Evolutionary conservation across 1,139 yeast genomes (phyloP).

Genomic region (Kluyveromyces sp.): DNA sequence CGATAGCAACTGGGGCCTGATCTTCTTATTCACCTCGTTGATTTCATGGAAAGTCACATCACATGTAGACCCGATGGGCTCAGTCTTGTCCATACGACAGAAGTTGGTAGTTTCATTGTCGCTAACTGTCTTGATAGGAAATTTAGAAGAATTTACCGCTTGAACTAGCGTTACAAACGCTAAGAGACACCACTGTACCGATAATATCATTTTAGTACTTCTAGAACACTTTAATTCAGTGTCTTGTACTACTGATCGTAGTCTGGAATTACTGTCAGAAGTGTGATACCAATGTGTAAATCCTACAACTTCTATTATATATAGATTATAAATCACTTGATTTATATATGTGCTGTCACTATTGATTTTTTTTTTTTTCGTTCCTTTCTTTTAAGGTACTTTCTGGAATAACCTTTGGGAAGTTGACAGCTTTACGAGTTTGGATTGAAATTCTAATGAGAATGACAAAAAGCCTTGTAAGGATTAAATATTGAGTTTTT

Average conservation of each 20-base stretch:
- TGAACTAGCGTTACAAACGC: neutral
- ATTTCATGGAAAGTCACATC: slow-evolving; percentile 49
- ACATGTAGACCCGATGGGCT: slow-evolving; percentile 33
- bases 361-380: neutral
- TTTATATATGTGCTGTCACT: too few relatives aligned
- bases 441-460: neutral
- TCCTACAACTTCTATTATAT: too few relatives aligned
- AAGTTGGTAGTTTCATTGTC: slow-evolving; percentile 19
- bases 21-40: slow-evolving; percentile 40
- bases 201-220: neutral
- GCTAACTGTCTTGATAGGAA: neutral
- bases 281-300: too few relatives aligned
- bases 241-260: too few relatives aligned
- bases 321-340: too few relatives aligned
- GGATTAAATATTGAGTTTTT: too few relatives aligned
- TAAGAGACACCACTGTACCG: neutral
- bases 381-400: neutral
- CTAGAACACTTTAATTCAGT: too few relatives aligned
- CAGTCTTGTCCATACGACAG: slow-evolving; percentile 31
- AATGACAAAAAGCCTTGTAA: neutral
- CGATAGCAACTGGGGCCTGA: slow-evolving; percentile 47
- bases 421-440: too few relatives aligned
- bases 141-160: neutral
- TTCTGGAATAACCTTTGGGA: neutral
- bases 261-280: too few relatives aligned